Evolutionary conservation across 1,284 basidiomycete species (phyloP), one percentile per base, ranked within the genome.

Genomic region (Fomitopsis pinicola): DNA sequence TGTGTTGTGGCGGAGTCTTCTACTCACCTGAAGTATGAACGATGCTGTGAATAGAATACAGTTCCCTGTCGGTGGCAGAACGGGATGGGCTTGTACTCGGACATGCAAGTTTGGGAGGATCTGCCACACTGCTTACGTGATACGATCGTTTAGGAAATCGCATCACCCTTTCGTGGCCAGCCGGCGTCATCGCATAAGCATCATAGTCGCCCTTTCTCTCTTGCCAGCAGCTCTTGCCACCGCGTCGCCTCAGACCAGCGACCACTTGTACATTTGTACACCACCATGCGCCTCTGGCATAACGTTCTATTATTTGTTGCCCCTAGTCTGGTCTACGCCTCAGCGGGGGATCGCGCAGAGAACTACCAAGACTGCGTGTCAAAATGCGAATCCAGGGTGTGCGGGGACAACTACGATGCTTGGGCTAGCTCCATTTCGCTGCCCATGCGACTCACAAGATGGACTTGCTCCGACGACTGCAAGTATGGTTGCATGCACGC

Each of bases 381-480:
- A 8, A 26, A 61, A 3, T 74, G 73, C 57, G 57, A 66, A n/a
- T 66, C 69, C 19, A 64, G 61, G 44, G 50, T 60, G 10, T 73
- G 69, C 61, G 36, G 45, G 26, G 58, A 50, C n/a, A 54, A 54
- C 19, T 22, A 22, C 46, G 30, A 52, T 36, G 57, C 30, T 6
- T 59, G 40, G 6, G 22, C 42, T 12, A 44, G 55, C 38, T 62
- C 76, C 55, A 71, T 84, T 62, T 71, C 84, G 54, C 64, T 85
- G 58, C 61, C 78, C 26, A 73, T 89, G 58, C 81, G 78, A 45
- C 64, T 88, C 65, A 91, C 81, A 64, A 83, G 72, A 65, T 91
- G 83, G 97, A 85, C 90, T 19, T 98, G 96, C 76, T 69, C 75
- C 14, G 93, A 94, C 68, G 83, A 98, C 74, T 98, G 96, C 82